These are phyloP conservation scores for Lichenothelia convexa DNA, from an alignment of 495 filamentous ascomycete species.

Conservation along the genomic window DNA sequence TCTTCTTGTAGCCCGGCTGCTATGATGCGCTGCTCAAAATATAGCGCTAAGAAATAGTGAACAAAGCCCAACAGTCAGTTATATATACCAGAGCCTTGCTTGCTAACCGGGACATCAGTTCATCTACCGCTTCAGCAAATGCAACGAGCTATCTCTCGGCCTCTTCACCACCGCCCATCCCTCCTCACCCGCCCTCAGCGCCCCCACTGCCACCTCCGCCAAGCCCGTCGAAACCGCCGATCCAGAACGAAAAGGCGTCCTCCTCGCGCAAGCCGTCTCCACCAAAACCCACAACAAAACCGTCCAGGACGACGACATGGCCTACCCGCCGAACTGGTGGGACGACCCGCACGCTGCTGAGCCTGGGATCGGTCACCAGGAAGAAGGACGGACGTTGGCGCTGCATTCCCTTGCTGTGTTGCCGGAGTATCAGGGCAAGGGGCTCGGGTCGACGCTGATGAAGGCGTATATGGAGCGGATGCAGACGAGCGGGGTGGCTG, in stretches of 20 bases:
- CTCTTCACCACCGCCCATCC: constrained; percentile 43
- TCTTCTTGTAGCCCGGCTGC: too few relatives aligned
- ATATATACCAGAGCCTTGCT: too few relatives aligned
- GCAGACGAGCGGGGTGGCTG: constrained; percentile 43
- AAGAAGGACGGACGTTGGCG: constrained; percentile 53
- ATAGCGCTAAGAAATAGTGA: too few relatives aligned
- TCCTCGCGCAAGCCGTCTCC: constrained; percentile 70
- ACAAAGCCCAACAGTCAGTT: too few relatives aligned
- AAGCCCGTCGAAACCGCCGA: constrained; percentile 29
- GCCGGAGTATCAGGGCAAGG: constrained; percentile 53
- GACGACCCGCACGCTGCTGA: constrained; percentile 12
- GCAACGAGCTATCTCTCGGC: constrained; percentile 64
- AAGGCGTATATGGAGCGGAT: constrained; percentile 59
- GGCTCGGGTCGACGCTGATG: constrained; percentile 58
- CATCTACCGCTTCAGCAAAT: constrained; percentile 57
- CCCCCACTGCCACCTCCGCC: constrained; percentile 27
- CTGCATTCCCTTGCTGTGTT: constrained; percentile 69
- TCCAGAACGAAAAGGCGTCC: constrained; percentile 34
- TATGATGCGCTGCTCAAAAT: too few relatives aligned
- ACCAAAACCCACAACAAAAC: constrained; percentile 40
- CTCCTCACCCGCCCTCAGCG: constrained; percentile 26
- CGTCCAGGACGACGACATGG: constrained; percentile 67
- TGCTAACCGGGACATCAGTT: constrained; percentile 32
- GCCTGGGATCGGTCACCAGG: constrained; percentile 38
- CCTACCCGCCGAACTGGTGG: constrained; percentile 43